Conservation (phyloP, 2,329 filamentous ascomycete species). For the Hypoxylon sp. region DNA sequence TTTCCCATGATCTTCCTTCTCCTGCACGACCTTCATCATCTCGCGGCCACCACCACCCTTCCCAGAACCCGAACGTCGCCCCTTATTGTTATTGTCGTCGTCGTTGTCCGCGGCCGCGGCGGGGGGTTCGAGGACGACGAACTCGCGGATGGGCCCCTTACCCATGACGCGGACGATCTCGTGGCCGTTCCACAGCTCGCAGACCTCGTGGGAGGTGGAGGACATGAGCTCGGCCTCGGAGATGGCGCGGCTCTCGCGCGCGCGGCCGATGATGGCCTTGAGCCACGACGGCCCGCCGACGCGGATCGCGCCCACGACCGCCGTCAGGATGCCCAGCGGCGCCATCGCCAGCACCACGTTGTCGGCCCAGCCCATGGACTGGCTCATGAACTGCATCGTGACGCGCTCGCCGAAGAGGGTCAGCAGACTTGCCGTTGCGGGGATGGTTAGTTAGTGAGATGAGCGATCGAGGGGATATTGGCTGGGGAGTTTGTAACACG, state of each 20-base stretch:
- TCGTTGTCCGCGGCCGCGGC: no score
- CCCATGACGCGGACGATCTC: slow-evolving; percentile 49
- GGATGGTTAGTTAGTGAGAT: neutral
- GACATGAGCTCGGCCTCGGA: slow-evolving; percentile 59
- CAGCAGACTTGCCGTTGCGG: slow-evolving; percentile 41
- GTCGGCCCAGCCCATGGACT: slow-evolving; percentile 56
- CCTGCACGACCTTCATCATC: neutral
- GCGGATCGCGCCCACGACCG: slow-evolving; percentile 58
- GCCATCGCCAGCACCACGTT: slow-evolving; percentile 60
- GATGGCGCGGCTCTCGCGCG: slow-evolving; percentile 55
- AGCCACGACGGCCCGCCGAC: slow-evolving; percentile 58
- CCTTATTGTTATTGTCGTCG: no score
- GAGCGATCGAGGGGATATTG: neutral
- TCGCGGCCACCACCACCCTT: neutral
- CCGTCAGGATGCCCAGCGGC: slow-evolving; percentile 59
- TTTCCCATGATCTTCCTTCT: neutral
- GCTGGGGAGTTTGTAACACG: neutral
- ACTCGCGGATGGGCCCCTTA: slow-evolving; percentile 30
- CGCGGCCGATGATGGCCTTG: slow-evolving; percentile 59
- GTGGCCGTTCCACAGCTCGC: slow-evolving; percentile 59
- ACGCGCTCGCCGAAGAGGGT: slow-evolving; percentile 58
- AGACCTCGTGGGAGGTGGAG: slow-evolving; percentile 59
- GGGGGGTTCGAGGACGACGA: slow-evolving; percentile 20
- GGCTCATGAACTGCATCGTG: slow-evolving; percentile 61
- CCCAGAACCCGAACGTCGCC: no score